Conservation (phyloP, 2,329 filamentous ascomycete species). For the Ophiostoma sp. region DNA sequence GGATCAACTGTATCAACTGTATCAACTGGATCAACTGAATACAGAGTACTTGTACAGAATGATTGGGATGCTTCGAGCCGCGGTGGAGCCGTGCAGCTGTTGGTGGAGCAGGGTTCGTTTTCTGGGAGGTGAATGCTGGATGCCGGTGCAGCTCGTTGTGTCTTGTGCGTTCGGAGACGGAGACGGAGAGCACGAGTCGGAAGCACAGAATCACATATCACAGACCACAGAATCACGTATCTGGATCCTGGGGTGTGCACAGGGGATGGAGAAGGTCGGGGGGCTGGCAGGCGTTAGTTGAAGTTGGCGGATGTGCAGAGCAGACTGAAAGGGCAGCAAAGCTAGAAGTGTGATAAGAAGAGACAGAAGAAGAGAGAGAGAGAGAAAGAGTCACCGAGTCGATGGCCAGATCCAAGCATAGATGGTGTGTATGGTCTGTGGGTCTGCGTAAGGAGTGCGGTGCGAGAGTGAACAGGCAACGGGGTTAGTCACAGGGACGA, state of each 20-base stretch:
- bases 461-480: constrained; percentile 10
- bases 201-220: background rate
- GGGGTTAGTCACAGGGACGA: constrained; percentile 4
- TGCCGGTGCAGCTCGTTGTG: constrained; percentile 1
- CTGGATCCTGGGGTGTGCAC: background rate
- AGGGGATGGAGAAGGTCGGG: background rate
- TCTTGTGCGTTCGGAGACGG: constrained; percentile 14
- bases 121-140: constrained; percentile 14
- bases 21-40: background rate
- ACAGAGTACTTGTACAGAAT: background rate
- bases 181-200: constrained; percentile 16
- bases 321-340: background rate
- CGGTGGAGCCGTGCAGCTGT: constrained; percentile 15
- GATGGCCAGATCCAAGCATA: background rate
- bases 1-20: background rate
- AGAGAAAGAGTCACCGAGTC: background rate
- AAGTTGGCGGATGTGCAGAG: background rate
- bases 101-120: constrained; percentile 19
- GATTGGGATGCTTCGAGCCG: constrained; percentile 19
- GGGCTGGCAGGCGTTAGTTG: background rate
- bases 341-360: background rate
- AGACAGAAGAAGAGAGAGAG: background rate
- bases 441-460: background rate
- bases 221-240: background rate
- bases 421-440: constrained; percentile 15